phyloP scores from a whole-genome alignment of 352 stramenopile species.

The Phytophthora nicotianae region DNA sequence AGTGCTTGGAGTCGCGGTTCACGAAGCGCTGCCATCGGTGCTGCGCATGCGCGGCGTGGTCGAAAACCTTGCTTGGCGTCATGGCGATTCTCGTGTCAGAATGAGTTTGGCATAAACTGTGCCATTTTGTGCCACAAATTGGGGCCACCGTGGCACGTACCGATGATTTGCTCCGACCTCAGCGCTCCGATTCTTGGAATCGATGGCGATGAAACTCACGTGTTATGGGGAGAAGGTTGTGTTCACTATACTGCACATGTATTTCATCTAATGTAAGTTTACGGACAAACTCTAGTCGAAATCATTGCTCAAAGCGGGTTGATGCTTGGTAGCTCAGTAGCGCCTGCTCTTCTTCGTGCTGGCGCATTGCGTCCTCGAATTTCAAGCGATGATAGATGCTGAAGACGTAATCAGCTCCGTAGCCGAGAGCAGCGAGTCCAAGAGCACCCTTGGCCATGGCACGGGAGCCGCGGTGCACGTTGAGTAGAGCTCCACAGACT shows the following conservation, averaged over 20 bases:
- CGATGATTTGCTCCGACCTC: slow-evolving; percentile 17
- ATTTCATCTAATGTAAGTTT: slow-evolving; percentile 25
- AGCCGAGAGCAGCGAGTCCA: slow-evolving; percentile 44
- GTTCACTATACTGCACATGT: slow-evolving; percentile 8
- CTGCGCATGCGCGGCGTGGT: slow-evolving; percentile 29
- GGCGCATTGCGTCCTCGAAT: slow-evolving; percentile 28
- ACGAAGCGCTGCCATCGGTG: slow-evolving; percentile 37
- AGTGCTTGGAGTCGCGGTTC: slow-evolving; percentile 34
- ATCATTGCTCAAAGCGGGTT: slow-evolving; percentile 2
- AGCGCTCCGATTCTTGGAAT: background rate
- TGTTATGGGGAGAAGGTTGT: background rate
- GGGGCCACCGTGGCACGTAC: too few species aligned
- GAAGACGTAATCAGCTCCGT: slow-evolving; percentile 44
- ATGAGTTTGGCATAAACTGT: background rate
- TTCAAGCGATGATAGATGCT: slow-evolving; percentile 34
- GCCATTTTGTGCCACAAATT: background rate
- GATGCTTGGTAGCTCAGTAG: slow-evolving; percentile 10
- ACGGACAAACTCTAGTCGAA: background rate
- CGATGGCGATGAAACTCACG: background rate
- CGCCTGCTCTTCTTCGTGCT: slow-evolving; percentile 23
- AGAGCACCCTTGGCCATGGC: slow-evolving; percentile 47
- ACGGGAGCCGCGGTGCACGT: slow-evolving; percentile 42
- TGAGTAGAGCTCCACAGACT: slow-evolving; percentile 51
- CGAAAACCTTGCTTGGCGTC: slow-evolving; percentile 25
- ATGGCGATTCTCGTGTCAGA: slow-evolving; percentile 11